Evolutionary conservation across 176 grass and related monocot genomes (phyloP), one percentile per base, ranked within the genome.

Genomic region (Thinopyrum elongatum): DNA sequence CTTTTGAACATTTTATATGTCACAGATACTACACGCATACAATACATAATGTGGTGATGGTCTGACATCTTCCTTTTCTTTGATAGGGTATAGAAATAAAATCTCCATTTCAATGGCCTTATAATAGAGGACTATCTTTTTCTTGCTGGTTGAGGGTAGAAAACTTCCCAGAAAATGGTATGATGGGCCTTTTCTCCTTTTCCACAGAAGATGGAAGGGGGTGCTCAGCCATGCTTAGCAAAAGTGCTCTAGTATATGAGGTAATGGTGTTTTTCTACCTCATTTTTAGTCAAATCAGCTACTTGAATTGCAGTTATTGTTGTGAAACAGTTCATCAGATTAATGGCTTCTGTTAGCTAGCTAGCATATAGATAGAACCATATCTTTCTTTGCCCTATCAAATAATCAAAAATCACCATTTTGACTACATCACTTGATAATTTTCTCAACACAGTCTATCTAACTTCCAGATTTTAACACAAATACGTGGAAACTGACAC

Each of bases 151-250:
- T 97, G 49, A 92, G 94, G 80, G 88, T 97, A 70, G 94, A 97
- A 87, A 93, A 89, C 80, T 90, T 97, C 38, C 92, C 90, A n/a
- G 92, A 97, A 65, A 92, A 78, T 80, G 92, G 88, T 42, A 93
- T 92, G 85, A 94, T 97, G 92, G 92, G 94, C 11, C 94, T 97
- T 84, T 97, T 97, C 85, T 97, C 94, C 38, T 97, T 97, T 86
- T 86, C 82, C 58, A 97, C 92, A 82, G 92, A 94, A 66, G 80
- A 91, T 77, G 88, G 90, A 87, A 97, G 80, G 70, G 94, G 94
- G 8, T 94, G 90, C 87, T 80, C 87, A 78, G 94, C 87, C 75
- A 88, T 97, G 90, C 87, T 97, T 87, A 86, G 80, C 29, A 94
- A 88, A 90, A 90, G 80, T 87, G 91, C 76, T 87, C 86, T 97